Evolutionary conservation across 2,329 filamentous ascomycete genomes (phyloP).

Genomic region (Colletotrichum viniferum): DNA sequence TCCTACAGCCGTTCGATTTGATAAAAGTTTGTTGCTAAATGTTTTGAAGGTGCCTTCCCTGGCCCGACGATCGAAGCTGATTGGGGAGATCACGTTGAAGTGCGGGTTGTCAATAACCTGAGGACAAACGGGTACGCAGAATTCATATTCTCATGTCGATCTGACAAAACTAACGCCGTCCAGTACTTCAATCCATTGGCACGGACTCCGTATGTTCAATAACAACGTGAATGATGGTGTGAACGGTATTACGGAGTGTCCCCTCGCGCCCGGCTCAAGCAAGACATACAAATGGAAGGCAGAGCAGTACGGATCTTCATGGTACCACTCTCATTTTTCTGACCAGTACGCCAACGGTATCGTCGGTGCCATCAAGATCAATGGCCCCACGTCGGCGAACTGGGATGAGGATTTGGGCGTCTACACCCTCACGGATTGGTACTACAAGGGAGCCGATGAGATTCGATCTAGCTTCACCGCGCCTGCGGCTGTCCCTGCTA

Average conservation of each 20-base stretch:
- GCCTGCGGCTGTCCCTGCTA: slow-evolving; percentile 20
- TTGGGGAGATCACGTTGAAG: slow-evolving; percentile 57
- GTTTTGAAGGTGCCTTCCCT: slow-evolving; percentile 19
- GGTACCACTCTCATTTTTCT: slow-evolving; percentile 56
- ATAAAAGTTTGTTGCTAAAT: neutral
- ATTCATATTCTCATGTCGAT: neutral
- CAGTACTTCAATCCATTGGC: slow-evolving; percentile 53
- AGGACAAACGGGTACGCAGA: slow-evolving; percentile 40
- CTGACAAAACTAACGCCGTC: neutral
- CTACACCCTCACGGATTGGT: slow-evolving; percentile 59
- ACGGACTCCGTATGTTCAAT: slow-evolving; percentile 48
- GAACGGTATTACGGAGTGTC: slow-evolving; percentile 46
- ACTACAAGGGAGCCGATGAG: slow-evolving; percentile 41
- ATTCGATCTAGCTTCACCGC: slow-evolving; percentile 25
- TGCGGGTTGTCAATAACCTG: slow-evolving; percentile 71
- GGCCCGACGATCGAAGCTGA: slow-evolving; percentile 55
- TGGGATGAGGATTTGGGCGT: slow-evolving; percentile 68
- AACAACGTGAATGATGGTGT: slow-evolving; percentile 53
- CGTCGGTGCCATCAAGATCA: slow-evolving; percentile 53
- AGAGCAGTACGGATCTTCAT: slow-evolving; percentile 40
- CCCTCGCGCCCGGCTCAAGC: slow-evolving; percentile 37
- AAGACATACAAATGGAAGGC: slow-evolving; percentile 41
- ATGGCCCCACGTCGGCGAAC: slow-evolving; percentile 44
- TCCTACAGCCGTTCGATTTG: neutral
- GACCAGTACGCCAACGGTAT: slow-evolving; percentile 58